Evolutionary conservation across 2,329 filamentous ascomycete genomes (phyloP).

Genomic region (Thielaviopsis populi): DNA sequence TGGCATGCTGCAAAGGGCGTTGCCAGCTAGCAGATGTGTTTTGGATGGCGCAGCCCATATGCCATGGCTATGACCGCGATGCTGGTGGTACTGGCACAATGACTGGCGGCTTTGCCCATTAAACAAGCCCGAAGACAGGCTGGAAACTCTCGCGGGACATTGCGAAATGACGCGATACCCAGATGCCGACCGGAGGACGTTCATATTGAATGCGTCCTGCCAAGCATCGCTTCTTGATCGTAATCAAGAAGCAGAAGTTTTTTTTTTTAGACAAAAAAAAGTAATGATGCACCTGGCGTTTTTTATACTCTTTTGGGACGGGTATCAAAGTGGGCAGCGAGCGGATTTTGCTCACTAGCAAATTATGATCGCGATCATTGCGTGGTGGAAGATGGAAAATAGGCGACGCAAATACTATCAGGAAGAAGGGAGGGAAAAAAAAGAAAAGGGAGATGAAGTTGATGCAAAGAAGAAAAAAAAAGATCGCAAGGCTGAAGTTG

Average conservation of each 20-base stretch:
- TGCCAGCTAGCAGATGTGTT: neutral
- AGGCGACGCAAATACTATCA: neutral
- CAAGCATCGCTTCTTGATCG: neutral
- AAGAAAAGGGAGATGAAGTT: neutral
- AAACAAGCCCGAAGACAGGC: neutral
- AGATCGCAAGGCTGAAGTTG: neutral
- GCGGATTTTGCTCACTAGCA: neutral
- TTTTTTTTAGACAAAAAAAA: neutral
- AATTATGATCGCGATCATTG: neutral
- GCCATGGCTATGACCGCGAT: neutral
- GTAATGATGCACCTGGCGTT: neutral
- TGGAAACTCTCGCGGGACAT: neutral
- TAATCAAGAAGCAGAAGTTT: neutral
- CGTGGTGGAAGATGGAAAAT: neutral
- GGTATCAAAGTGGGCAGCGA: neutral
- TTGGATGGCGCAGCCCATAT: neutral
- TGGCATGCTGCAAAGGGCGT: neutral
- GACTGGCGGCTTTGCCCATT: neutral
- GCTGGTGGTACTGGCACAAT: neutral
- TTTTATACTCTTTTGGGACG: neutral
- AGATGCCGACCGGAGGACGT: slow-evolving; percentile 10
- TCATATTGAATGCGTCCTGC: slow-evolving; percentile 9
- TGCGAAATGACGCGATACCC: neutral
- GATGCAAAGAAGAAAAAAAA: no score
- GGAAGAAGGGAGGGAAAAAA: neutral